phyloP scores from a whole-genome alignment of 306 rosid genomes.

The Cucurbita pepo region DNA sequence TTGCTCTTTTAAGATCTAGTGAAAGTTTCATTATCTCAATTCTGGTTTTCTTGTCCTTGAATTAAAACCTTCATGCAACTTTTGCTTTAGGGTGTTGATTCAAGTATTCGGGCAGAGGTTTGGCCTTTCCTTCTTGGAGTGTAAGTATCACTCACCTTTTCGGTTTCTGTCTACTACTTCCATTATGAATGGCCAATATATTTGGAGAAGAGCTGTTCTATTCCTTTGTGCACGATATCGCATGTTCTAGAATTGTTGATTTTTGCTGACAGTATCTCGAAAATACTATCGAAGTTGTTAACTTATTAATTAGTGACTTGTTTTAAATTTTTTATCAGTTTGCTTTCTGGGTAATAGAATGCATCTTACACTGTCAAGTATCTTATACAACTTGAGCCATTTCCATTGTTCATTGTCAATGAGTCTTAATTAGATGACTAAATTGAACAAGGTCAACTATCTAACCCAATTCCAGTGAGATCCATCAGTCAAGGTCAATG shows the following conservation, averaged over 20 bases:
- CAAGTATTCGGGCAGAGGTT: slow-evolving; percentile 77
- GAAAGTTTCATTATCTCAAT: not conserved
- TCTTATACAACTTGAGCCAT: not conserved
- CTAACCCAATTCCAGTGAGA: not conserved
- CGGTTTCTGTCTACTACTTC: not conserved
- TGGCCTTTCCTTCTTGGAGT: slow-evolving; percentile 99
- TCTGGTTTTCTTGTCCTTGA: not conserved
- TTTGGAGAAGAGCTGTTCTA: not conserved
- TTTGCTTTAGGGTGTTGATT: slow-evolving; percentile 80
- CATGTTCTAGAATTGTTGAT: not conserved
- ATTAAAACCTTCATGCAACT: slow-evolving; percentile 12
- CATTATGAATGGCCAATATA: not conserved
- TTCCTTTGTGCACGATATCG: not conserved
- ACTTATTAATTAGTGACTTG: not conserved
- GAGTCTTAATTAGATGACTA: not conserved
- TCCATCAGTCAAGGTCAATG: not conserved
- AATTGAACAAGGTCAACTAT: not conserved
- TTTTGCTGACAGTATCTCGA: not conserved
- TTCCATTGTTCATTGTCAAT: not conserved
- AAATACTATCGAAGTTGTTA: not conserved
- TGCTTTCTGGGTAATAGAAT: not conserved
- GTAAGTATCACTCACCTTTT: slow-evolving; percentile 35
- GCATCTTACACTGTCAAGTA: not conserved
- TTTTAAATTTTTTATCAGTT: not conserved
- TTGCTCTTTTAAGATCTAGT: not conserved